Evolutionary conservation across 345 rosid species (phyloP), one percentile per base, ranked within the genome.

Genomic region (Gossypium australe): DNA sequence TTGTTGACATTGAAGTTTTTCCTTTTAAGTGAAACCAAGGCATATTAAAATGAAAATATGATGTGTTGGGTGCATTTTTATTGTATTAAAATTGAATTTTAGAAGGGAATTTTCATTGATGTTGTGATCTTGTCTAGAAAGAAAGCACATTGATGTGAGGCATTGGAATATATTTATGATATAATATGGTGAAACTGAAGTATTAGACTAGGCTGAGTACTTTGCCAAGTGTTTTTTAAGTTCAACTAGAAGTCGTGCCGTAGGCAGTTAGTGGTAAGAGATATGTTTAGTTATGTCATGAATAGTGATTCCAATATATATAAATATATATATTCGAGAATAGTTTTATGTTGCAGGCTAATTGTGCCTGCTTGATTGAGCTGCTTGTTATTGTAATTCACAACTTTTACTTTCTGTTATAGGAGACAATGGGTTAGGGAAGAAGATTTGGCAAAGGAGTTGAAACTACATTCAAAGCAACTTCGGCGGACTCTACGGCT

Each of bases 401-500:
- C 29, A 57, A 53, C 12, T 48, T 55, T 41, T 75, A 11, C 75
- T 61, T 25, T 67, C 66, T 48, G 58, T 82, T 47, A 59, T 82
- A 91, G 98, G 79, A 88, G 93, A 51, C 96, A 88, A 77, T 95
- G 99, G 94, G 94, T 91, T 75, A 85, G 97, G 80, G 99, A 95
- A 85, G 98, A 95, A 82, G 97, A 90, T 85, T 84, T 95, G 83
- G 98, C 98, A 13, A 93, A 87, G 82, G 96, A 93, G 55, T 81
- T 93, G 82, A 89, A 85, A 76, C 70, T 89, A 67, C 96, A 95
- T 58, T 75, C 90, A n/a, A 95, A 93, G 89, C 97, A 91, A 78
- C 91, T 93, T 24, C 87, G 94, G 10, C 88, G 93, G 67, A 90
- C 81, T 57, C 78, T 95, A 60, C 82, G 89, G 27, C 82, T 84